Conservation (phyloP, 2,329 filamentous ascomycete species). For the Xylariomycetidae sp. region DNA sequence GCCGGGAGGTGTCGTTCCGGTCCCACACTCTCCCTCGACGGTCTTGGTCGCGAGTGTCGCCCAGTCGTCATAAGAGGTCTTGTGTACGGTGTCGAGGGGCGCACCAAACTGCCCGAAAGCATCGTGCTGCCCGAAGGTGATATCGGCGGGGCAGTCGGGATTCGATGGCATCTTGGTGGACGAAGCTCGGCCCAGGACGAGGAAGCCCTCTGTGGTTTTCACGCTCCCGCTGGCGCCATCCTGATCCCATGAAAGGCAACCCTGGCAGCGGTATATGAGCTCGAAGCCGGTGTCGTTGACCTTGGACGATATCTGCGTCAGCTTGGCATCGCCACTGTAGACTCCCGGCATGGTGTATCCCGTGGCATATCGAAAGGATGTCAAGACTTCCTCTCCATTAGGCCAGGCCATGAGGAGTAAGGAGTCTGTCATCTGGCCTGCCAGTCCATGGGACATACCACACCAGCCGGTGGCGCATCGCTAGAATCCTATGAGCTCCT, state of each 20-base stretch:
- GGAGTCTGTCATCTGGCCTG: conserved; percentile 28
- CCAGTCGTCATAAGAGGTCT: conserved; percentile 36
- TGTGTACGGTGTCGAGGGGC: conserved; percentile 21
- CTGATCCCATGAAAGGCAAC: conserved; percentile 50
- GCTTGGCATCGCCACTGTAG: conserved; percentile 56
- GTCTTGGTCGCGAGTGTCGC: conserved; percentile 37
- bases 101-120: conserved; percentile 50
- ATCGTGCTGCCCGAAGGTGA: conserved; percentile 47
- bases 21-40: conserved; percentile 28
- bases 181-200: conserved; percentile 52
- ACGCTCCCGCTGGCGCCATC: conserved; percentile 38
- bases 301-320: conserved; percentile 54
- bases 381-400: conserved; percentile 46
- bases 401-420: conserved; percentile 52
- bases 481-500: conserved; percentile 13
- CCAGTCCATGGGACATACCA: conserved; percentile 25
- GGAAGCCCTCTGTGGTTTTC: conserved; percentile 35
- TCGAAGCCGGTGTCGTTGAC: conserved; percentile 54
- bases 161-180: conserved; percentile 36
- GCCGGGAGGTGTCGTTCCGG: conserved; percentile 11
- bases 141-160: conserved; percentile 35
- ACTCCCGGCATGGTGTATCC: conserved; percentile 54
- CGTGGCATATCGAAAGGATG: conserved; percentile 51
- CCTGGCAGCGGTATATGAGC: conserved; percentile 58
- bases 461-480: conserved; percentile 26